These are phyloP conservation scores for Biscutella laevigata DNA, from an alignment of 441 rosid genomes.

Conservation along the genomic window DNA sequence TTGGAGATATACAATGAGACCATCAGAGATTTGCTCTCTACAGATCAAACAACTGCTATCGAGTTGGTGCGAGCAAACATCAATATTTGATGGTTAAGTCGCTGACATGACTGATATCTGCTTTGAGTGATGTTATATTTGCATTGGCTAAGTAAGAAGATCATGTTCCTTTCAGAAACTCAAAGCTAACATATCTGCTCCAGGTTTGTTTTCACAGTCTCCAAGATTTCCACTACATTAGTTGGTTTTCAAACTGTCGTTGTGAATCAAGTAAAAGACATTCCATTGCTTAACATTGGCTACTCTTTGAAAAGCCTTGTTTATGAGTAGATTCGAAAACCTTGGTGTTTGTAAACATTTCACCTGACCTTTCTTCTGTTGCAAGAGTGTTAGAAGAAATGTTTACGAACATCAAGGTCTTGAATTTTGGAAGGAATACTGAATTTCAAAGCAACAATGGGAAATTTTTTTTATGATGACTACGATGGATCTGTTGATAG, in stretches of 20 bases:
- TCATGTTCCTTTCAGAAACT: slow-evolving; percentile 82
- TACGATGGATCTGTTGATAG: too few species aligned
- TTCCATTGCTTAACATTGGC: not conserved
- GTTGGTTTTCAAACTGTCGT: not conserved
- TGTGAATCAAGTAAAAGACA: not conserved
- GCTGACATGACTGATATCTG: too few species aligned
- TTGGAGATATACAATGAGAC: slow-evolving; percentile 91
- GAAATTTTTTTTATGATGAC: too few species aligned
- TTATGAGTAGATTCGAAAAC: slow-evolving; percentile 88
- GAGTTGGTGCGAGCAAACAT: slow-evolving; percentile 31
- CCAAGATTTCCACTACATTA: not conserved
- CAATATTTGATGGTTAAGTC: too few species aligned
- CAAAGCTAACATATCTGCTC: slow-evolving; percentile 81
- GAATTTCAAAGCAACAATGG: too few species aligned
- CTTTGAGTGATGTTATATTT: slow-evolving; percentile 75
- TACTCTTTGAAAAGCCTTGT: slow-evolving; percentile 54
- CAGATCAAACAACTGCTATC: slow-evolving; percentile 31
- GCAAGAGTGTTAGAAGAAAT: too few species aligned
- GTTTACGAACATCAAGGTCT: too few species aligned
- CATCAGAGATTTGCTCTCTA: slow-evolving; percentile 67
- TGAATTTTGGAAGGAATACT: too few species aligned
- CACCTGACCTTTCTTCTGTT: slow-evolving; percentile 77
- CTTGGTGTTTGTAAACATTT: slow-evolving; percentile 75
- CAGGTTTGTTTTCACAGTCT: slow-evolving; percentile 36
- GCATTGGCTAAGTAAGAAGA: slow-evolving; percentile 81